phyloP scores from a whole-genome alignment of 2,329 filamentous ascomycete species.

The Verticillium zaregamsianum region DNA sequence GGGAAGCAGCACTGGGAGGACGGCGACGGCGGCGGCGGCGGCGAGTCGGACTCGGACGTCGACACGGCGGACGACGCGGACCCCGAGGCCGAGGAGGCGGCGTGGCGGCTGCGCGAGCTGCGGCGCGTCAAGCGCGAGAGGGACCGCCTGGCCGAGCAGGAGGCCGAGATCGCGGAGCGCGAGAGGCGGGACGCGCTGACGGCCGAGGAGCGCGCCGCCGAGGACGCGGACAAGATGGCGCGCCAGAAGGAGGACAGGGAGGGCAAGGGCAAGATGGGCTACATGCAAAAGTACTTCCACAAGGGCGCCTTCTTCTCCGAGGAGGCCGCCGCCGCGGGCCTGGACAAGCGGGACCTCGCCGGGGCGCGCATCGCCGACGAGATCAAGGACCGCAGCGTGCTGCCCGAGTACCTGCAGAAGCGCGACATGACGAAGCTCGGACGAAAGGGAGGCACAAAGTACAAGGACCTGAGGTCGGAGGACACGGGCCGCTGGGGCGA shows the following conservation, averaged over 20 bases:
- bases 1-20: constrained; percentile 82
- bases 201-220: constrained; percentile 76
- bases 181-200: constrained; percentile 85
- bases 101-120: constrained; percentile 91
- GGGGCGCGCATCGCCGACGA: constrained; percentile 80
- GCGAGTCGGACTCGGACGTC: constrained; percentile 63
- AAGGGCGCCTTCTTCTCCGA: constrained; percentile 94
- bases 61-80: constrained; percentile 88
- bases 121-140: constrained; percentile 84
- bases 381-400: constrained; percentile 70
- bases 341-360: constrained; percentile 81
- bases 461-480: constrained; percentile 81
- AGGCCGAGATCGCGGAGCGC: constrained; percentile 82
- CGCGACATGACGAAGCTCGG: constrained; percentile 92
- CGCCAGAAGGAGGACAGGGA: constrained; percentile 78
- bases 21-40: constrained; percentile 53
- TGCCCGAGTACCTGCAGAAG: constrained; percentile 90
- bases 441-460: constrained; percentile 85
- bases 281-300: constrained; percentile 95
- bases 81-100: constrained; percentile 81
- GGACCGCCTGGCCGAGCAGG: constrained; percentile 75
- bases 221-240: constrained; percentile 75
- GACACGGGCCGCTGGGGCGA: constrained; percentile 87
- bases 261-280: constrained; percentile 74
- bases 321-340: constrained; percentile 68